Conservation (phyloP, 768 basidiomycete species). For the Strobilomyces dryophilus region DNA sequence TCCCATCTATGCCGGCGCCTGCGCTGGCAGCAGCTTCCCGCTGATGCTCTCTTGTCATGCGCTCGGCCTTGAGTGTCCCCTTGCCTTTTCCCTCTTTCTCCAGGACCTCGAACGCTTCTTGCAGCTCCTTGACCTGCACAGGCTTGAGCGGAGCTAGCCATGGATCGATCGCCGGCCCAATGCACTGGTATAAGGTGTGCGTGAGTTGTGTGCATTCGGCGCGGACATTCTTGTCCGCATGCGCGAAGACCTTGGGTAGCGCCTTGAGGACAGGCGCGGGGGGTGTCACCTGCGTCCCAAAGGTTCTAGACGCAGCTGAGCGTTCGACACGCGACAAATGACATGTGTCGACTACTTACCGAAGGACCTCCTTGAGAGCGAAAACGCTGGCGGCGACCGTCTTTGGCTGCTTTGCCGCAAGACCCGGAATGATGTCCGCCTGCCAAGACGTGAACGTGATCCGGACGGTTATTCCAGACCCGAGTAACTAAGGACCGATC, state of each 20-base stretch:
- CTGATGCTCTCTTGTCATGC: constrained; percentile 72
- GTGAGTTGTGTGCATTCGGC: constrained; percentile 82
- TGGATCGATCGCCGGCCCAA: constrained; percentile 79
- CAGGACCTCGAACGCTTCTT: constrained; percentile 82
- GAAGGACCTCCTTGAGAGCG: constrained; percentile 79
- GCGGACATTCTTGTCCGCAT: constrained; percentile 93
- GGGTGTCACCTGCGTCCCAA: constrained; percentile 72
- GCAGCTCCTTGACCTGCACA: constrained; percentile 93
- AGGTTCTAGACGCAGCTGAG: constrained; percentile 46
- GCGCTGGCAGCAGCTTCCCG: constrained; percentile 60
- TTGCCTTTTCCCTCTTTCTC: constrained; percentile 84
- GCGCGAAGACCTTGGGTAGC: constrained; percentile 90
- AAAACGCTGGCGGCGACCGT: constrained; percentile 74
- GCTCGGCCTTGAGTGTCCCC: constrained; percentile 73
- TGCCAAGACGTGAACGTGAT: constrained; percentile 34
- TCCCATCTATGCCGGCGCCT: constrained; percentile 31
- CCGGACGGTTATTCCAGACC: constrained; percentile 18
- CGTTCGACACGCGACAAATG: neutral
- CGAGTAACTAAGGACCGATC: constrained; percentile 25
- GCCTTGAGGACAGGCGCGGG: constrained; percentile 79
- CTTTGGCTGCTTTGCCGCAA: constrained; percentile 94
- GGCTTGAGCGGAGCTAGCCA: constrained; percentile 90
- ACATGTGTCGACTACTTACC: constrained; percentile 44
- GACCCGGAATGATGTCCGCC: constrained; percentile 78
- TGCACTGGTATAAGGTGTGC: constrained; percentile 77